Percentiles rank a stretch among this genome's conserved stretches.
phyloP scores from a whole-genome alignment of 2,329 filamentous ascomycete species.

The Fusarium heterosporum region DNA sequence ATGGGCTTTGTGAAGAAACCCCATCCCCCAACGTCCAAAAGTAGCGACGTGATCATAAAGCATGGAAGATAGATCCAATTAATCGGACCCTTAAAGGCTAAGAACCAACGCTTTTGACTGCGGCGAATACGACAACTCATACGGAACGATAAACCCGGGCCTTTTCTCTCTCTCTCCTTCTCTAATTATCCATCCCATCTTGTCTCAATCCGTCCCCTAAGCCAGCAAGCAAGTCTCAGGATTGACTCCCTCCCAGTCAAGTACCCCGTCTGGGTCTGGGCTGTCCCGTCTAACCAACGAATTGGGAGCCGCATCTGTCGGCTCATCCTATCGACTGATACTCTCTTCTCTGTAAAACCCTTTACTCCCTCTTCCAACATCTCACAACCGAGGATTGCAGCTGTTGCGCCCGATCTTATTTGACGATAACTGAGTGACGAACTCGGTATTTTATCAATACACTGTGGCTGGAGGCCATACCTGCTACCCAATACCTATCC shows the following conservation, averaged over 20 bases:
- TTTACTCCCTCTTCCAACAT: constrained; percentile 43
- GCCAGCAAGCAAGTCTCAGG: constrained; percentile 31
- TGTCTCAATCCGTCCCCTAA: constrained; percentile 3
- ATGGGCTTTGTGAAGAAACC: constrained; percentile 15
- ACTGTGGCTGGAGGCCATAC: constrained; percentile 22
- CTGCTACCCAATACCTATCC: neutral
- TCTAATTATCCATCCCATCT: constrained; percentile 14
- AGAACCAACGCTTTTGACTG: constrained; percentile 28
- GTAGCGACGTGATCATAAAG: constrained; percentile 25
- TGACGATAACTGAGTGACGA: constrained; percentile 16
- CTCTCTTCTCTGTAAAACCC: constrained; percentile 43
- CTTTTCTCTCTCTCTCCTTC: constrained; percentile 20
- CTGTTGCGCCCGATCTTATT: constrained; percentile 25
- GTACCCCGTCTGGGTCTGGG: constrained; percentile 41
- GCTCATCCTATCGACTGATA: constrained; percentile 47
- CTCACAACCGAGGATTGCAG: constrained; percentile 25
- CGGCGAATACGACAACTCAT: constrained; percentile 41
- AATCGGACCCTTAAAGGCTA: constrained; percentile 18
- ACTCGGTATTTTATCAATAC: constrained; percentile 1
- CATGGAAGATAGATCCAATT: constrained; percentile 7
- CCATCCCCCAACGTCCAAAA: constrained; percentile 31
- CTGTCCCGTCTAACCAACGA: constrained; percentile 41
- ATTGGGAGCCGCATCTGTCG: constrained; percentile 47
- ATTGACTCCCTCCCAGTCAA: constrained; percentile 33
- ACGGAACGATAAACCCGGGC: constrained; percentile 21